Evolutionary conservation across 257 asterid genomes (phyloP), one percentile per base, ranked within the genome.

Genomic region (Catharanthus roseus): DNA sequence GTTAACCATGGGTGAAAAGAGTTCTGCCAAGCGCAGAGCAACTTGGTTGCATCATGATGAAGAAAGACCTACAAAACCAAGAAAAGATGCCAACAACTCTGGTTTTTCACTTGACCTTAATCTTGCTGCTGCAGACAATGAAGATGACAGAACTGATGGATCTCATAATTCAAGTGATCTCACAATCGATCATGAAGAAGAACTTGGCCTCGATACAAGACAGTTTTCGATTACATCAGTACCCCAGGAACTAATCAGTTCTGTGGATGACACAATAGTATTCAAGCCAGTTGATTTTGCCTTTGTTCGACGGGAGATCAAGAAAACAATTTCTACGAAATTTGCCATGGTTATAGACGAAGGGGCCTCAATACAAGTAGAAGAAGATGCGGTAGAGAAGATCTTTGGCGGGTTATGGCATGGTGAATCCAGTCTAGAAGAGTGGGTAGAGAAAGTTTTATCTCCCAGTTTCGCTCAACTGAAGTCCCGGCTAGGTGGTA

Each of bases 381-480:
- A 84, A 34, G 91, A 90, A n/a, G 84, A 81, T 28, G 89, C 80
- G 9, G 70, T 86, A 53, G 96, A 90, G 76, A 89, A 78, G 76
- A 86, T 90, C 75, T 34, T 87, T 18, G 96, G 93, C 10, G 98
- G 96, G 38, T 50, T 93, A 39, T 89, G 91, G 92, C 88, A 85
- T 26, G 97, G 87, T 38, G 77, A 72, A 58, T 81, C 83, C 0
- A 81, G 96, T 62, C 72, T 93, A 11, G 86, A 56, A 38, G 87
- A 86, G 72, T 93, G 98, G 98, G 79, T 88, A 2, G 87, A 80
- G 55, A 85, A 81, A 31, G 90, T 82, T 26, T 65, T 90, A 65
- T 80, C 65, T 4, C 98, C 97, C 1, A 77, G 90, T 63, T 89
- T 93, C 12, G 81, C 84, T 0, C 83, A 70, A 36, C 78, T 93